Evolutionary conservation across 257 asterid species (phyloP).

Genomic region (Petunia axillaris): DNA sequence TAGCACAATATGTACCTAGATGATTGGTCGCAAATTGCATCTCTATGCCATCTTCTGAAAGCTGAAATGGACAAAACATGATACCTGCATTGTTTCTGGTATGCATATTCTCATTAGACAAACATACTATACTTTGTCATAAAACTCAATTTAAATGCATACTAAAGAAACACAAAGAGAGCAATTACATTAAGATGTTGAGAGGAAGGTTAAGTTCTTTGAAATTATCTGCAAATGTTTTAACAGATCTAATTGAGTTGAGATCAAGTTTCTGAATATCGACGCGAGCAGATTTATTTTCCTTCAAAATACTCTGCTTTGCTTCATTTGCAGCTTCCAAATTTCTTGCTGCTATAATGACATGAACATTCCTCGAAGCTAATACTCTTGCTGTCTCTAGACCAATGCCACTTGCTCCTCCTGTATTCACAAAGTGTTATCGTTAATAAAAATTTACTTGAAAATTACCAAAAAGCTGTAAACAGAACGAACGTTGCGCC

Average conservation of each 20-base stretch:
- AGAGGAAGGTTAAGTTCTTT: slow-evolving; percentile 70
- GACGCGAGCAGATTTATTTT: slow-evolving; percentile 50
- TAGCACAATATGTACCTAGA: slow-evolving; percentile 51
- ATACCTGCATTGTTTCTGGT: slow-evolving; percentile 92
- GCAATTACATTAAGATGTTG: slow-evolving; percentile 69
- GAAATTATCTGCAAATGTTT: slow-evolving; percentile 64
- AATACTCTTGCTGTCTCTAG: slow-evolving; percentile 77
- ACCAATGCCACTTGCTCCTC: slow-evolving; percentile 91
- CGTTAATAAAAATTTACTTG: neutral
- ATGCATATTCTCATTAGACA: neutral
- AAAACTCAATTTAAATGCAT: neutral
- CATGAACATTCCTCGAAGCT: slow-evolving; percentile 68
- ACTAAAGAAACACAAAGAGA: neutral
- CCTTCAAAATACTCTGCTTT: slow-evolving; percentile 50
- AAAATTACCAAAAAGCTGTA: neutral
- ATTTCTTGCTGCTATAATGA: slow-evolving; percentile 81
- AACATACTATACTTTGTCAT: neutral
- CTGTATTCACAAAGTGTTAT: slow-evolving; percentile 33
- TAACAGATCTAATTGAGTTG: slow-evolving; percentile 58
- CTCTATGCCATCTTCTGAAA: slow-evolving; percentile 81
- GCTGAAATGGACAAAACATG: slow-evolving; percentile 82
- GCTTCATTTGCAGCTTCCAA: slow-evolving; percentile 77
- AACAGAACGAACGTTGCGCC: neutral
- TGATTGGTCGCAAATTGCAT: slow-evolving; percentile 92
- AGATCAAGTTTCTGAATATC: slow-evolving; percentile 76